Base-by-base conservation (phyloP, 106 monocot genomes). In the Acorus calamus region DNA sequence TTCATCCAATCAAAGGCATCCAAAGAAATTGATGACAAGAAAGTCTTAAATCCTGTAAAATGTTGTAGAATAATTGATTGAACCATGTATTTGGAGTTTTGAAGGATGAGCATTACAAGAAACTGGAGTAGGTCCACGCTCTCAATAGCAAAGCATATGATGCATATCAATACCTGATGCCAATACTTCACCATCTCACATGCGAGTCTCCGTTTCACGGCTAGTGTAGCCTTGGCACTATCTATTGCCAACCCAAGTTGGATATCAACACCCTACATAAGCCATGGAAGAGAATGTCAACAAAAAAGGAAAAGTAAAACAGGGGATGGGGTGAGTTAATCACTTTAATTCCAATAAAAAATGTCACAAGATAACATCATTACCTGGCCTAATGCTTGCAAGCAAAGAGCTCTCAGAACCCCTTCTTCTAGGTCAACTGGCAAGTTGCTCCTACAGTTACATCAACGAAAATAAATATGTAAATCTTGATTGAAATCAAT, bases 181-280 rank as follows among this genome's bases (percentile, higher is more conserved):
- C 87, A 92, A 59, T 74, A 88, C 66, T 92, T 87, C 14, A 80
- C 73, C 92, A 92, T 92, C 62, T 92, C 92, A 67, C 92, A 92
- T 60, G 92, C 92, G 46, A 92, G 70, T 61, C 92, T 77, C 65
- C 92, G 64, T 68, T 92, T 92, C 63, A 92, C 92, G 41, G 87
- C 87, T 44, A 92, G 59, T 59, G 92, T 92, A 44, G 92, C 92
- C 65, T 83, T 87, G 11, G 84, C 87, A 69, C 82, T 85, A 46
- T 84, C 87, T 71, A 92, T 88, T 61, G 92, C 92, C 77, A 92
- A 64, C 28, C 86, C 81, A 64, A 92, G 92, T 66, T 92, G 92
- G 60, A 92, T 68, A 65, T 92, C 87, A 56, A 87, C 71, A 46
- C 58, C 78, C 92, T 92, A 61, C 43, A 52, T 62, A 46, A 4